Evolutionary conservation across 805 yeast species (phyloP), one percentile per base, ranked within the genome.

Genomic region (Ogataea neopini): DNA sequence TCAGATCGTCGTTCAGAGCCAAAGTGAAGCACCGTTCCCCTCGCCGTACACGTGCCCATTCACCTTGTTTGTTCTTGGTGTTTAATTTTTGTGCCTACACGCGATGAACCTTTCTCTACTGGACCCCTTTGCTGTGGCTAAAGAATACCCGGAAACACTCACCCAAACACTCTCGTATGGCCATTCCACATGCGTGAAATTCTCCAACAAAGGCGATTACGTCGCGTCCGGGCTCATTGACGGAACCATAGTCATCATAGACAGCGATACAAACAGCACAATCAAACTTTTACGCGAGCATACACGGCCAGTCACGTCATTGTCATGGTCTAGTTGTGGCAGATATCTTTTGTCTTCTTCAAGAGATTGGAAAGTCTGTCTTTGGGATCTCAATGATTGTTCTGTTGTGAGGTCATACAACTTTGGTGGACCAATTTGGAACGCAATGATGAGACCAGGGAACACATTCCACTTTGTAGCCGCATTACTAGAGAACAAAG

Each of bases 71-170:
- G n/a, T n/a, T n/a, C n/a, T n/a, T n/a, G n/a, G n/a, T n/a, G n/a
- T n/a, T n/a, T n/a, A n/a, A n/a, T n/a, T n/a, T n/a, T n/a, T n/a
- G n/a, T n/a, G n/a, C n/a, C n/a, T n/a, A n/a, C n/a, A n/a, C n/a
- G n/a, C n/a, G n/a, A 88, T 88, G 94, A 91, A 91, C 64, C 71
- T 90, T 28, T 75, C 94, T 8, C 74, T 92, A 19, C 79, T 88
- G 53, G 98, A 91, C 66, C 97, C 97, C 3, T 88, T 89, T 64
- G 81, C 92, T 1, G 90, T 92, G 18, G 84, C 96, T 17, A 89
- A 88, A 60, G 98, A 91, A 61, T 91, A 79, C 58, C 98, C 98
- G 0, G 96, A 91, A 51, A 77, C 84, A 1, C 76, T 88, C n/a
- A 77, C 86, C 1, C 82, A 82, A 50, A 82, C 91, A 0, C 68